Evolutionary conservation across 768 basidiomycete genomes (phyloP).

Genomic region (Leucocoprinus birnbaumii): DNA sequence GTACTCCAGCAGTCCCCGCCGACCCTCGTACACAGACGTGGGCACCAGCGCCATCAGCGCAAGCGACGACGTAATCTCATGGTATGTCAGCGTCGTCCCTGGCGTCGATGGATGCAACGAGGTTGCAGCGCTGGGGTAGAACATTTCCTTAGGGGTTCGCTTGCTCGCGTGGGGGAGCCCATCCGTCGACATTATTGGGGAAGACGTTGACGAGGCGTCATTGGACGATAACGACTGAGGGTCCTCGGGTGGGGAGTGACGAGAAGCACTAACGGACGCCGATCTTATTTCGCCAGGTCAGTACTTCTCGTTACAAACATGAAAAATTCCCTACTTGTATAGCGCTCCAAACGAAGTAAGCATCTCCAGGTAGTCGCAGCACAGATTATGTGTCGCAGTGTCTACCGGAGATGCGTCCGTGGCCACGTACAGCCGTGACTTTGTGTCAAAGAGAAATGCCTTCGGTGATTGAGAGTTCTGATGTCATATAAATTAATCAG

Average conservation of each 20-base stretch:
- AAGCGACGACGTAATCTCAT: constrained; percentile 71
- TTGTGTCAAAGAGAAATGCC: constrained; percentile 88
- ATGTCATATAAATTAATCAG: background rate
- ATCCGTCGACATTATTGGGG: constrained; percentile 16
- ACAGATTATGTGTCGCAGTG: constrained; percentile 81
- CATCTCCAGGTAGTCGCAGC: constrained; percentile 88
- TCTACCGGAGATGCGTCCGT: constrained; percentile 93
- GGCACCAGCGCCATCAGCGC: constrained; percentile 73
- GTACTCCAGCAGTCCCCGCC: constrained; percentile 78
- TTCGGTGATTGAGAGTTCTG: constrained; percentile 93
- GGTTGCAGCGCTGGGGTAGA: constrained; percentile 70
- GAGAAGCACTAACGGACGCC: constrained; percentile 9
- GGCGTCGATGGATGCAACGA: constrained; percentile 55
- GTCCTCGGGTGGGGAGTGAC: constrained; percentile 9
- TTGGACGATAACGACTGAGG: constrained; percentile 24
- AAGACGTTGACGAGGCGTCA: constrained; percentile 15
- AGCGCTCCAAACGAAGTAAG: constrained; percentile 82
- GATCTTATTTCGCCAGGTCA: constrained; percentile 7
- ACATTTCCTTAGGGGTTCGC: constrained; percentile 40
- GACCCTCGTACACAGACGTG: constrained; percentile 66
- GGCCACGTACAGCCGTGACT: constrained; percentile 85
- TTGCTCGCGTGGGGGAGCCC: constrained; percentile 14
- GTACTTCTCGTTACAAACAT: background rate
- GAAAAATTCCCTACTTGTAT: constrained; percentile 58
- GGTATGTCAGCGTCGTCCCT: constrained; percentile 81